Conservation (phyloP, 169 alveolate species). For the Plasmodium vivax region DNA sequence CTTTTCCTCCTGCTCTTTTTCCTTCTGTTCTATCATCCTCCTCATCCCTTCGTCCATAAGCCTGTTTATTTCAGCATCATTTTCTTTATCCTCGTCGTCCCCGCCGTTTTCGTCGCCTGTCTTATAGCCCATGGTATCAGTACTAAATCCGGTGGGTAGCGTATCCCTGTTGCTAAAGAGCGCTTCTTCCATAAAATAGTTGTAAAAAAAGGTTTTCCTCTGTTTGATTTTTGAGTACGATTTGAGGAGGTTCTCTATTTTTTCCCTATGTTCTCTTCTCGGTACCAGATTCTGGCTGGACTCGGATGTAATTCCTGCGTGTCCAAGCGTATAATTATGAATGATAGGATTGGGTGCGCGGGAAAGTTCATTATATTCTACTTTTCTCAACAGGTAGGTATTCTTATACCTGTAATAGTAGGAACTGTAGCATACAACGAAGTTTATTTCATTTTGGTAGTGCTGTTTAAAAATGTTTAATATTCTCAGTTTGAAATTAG, state of each 20-base stretch:
- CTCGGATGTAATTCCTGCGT: conserved; percentile 19
- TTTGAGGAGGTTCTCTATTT: neutral
- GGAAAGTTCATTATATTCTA: conserved; percentile 15
- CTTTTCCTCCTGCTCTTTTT: neutral
- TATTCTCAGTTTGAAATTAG: neutral
- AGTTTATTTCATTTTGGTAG: conserved; percentile 40
- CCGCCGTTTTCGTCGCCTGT: neutral
- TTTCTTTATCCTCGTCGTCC: neutral
- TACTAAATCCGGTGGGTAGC: neutral
- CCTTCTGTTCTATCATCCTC: neutral
- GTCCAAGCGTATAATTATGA: conserved; percentile 17
- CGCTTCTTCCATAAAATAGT: conserved; percentile 6
- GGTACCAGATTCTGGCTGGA: neutral
- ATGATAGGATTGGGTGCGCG: neutral
- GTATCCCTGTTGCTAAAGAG: neutral
- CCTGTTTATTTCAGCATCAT: neutral
- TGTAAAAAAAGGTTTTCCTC: neutral
- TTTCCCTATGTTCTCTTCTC: neutral
- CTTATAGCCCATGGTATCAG: neutral
- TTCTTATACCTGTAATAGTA: conserved; percentile 10
- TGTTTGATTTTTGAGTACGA: conserved; percentile 8
- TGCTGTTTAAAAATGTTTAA: conserved; percentile 20
- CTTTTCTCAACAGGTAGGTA: conserved; percentile 11
- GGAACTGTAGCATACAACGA: conserved; percentile 37
- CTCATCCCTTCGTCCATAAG: neutral